Base-by-base conservation (phyloP, 257 asterid genomes). In the Scutellaria barbata region DNA sequence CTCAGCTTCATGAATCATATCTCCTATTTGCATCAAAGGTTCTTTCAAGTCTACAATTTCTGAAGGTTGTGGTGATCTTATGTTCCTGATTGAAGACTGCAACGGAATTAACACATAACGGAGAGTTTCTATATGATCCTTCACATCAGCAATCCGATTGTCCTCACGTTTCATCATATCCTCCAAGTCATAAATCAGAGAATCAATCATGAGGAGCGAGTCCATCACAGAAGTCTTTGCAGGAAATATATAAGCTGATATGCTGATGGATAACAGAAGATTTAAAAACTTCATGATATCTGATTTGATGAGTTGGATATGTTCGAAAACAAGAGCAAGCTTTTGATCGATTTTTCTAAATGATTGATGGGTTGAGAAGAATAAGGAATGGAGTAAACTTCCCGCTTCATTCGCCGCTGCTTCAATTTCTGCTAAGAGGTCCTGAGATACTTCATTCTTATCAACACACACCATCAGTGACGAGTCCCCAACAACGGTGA, bases 361-460 rank as follows among this genome's bases (percentile, higher is more conserved):
- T 1, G 16, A 10, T 9, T 1, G 16, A 40, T 61, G 33, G 5
- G 14, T 3, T 4, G 35, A 61, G 50, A 61, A 40, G 5, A 40
- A 39, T 11, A 61, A 14, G 1, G 5, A 63, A 43, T 42, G 41
- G 55, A 63, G 18, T 10, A 63, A 20, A 18, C 40, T 5, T 7
- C 54, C 54, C 11, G 54, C 69, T 13, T 42, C 18, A 63, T 63
- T 63, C 1, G 69, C 55, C 54, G 6, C 55, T 20, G 55, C 69
- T 63, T 63, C 69, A 13, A 43, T 18, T 45, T 18, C 69, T 1
- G 42, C 13, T 17, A 43, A 43, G 55, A 63, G 18, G 5, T 63
- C 45, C 41, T 20, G 55, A 40, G 45, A 63, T 20, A 1, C 8
- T 5, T 63, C 41, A 4, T 18, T 40, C 13, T 63, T 55, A 11